Percentiles rank a stretch among this genome's conserved stretches.
Conservation (phyloP, 345 rosid species). For the Microcos paniculata region DNA sequence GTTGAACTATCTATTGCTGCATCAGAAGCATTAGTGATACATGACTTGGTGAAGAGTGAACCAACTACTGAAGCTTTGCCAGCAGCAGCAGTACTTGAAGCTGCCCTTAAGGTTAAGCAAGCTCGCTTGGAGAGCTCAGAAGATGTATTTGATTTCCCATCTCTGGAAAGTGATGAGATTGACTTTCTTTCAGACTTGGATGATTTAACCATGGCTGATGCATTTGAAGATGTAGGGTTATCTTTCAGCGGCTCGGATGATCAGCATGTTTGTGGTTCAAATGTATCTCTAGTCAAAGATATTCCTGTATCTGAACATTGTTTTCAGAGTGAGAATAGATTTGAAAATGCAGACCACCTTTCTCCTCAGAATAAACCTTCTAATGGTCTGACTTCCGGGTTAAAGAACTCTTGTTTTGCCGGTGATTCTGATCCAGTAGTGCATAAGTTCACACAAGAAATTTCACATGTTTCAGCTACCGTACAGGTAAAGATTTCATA, state of each 20-base stretch:
- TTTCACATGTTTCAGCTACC: constrained; percentile 16
- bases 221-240: constrained; percentile 56
- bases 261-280: constrained; percentile 20
- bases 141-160: constrained; percentile 20
- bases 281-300: constrained; percentile 48
- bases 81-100: constrained; percentile 48
- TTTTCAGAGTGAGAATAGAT: constrained; percentile 16
- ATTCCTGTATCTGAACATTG: constrained; percentile 37
- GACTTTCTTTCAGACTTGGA: constrained; percentile 41
- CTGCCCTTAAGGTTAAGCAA: constrained; percentile 55
- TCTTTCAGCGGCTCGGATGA: constrained; percentile 22
- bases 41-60: constrained; percentile 44
- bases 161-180: constrained; percentile 32
- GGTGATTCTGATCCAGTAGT: constrained; percentile 16
- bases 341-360: constrained; percentile 7
- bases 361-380: constrained; percentile 12
- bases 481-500: constrained; percentile 35
- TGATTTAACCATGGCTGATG: constrained; percentile 46
- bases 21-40: constrained; percentile 62
- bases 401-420: constrained; percentile 9
- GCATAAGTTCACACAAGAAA: constrained; percentile 24
- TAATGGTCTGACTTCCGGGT: constrained; percentile 17
- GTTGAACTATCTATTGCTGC: constrained; percentile 68
- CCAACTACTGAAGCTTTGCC: constrained; percentile 34
- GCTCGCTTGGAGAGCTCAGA: constrained; percentile 46